Conservation (phyloP, 495 filamentous ascomycete species). For the Penicillium cosmopolitanum region DNA sequence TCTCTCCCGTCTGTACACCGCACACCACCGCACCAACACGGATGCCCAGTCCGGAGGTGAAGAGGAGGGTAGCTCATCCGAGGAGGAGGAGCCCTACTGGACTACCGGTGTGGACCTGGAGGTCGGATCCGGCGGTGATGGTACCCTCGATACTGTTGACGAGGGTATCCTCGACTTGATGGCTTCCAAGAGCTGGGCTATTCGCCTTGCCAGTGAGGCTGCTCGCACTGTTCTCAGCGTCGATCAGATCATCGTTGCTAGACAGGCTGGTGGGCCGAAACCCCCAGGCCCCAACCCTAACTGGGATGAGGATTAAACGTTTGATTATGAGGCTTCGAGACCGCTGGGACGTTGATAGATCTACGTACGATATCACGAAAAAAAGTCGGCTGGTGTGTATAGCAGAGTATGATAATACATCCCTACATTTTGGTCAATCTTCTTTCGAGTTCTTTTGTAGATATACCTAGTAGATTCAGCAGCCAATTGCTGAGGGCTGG, state of each 20-base stretch:
- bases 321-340: constrained; percentile 29
- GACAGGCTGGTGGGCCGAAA: constrained; percentile 97
- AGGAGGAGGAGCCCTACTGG: constrained; percentile 74
- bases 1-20: constrained; percentile 86
- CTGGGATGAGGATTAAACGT: constrained; percentile 92
- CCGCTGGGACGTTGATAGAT: constrained; percentile 31
- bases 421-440: constrained; percentile 20
- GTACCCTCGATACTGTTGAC: constrained; percentile 84
- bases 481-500: too few relatives aligned
- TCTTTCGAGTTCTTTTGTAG: constrained; percentile 4
- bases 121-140: constrained; percentile 69
- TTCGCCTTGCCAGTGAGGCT: constrained; percentile 93
- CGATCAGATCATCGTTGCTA: constrained; percentile 98
- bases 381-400: constrained; percentile 29
- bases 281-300: constrained; percentile 92
- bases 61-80: constrained; percentile 43
- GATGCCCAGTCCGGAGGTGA: constrained; percentile 30
- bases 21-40: constrained; percentile 67
- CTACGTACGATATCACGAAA: constrained; percentile 35
- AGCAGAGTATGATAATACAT: constrained; percentile 31
- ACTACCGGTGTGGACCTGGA: constrained; percentile 93
- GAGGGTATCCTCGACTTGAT: constrained; percentile 92
- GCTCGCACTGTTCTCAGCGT: constrained; percentile 94
- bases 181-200: constrained; percentile 91
- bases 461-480: constrained; percentile 3